Base-by-base conservation (phyloP, 371 early-diverging fungal species). In the Nosema granulosis region DNA sequence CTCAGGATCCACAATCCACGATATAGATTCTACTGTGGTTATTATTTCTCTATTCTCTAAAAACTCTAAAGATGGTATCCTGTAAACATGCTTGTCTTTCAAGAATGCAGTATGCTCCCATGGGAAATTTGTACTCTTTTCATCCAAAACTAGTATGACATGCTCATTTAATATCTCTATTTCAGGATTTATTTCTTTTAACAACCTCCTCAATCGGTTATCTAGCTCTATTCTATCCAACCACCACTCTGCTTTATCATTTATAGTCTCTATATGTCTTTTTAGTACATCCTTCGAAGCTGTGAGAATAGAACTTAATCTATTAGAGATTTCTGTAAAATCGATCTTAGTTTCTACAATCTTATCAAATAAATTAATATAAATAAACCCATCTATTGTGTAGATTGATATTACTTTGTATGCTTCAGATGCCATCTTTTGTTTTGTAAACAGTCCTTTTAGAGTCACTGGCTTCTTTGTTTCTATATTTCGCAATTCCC, bases 1-100 rank as follows among this genome's bases (percentile, higher is more conserved):
- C 56, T 79, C 81, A 35, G 81, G 81, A 79, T 82, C 79, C 18
- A 84, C 52, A 20, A 84, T 22, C 67, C 82, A 84, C 56, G 80
- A 83, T 20, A 73, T 51, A 18, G 63, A 50, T 3, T n/a, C 34
- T 57, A 18, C 38, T 28, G 18, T 18, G 6, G 29, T 1, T 1
- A 18, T 22, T 4, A 31, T 4, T 2, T 26, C 16, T 0, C n/a
- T 11, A 0, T 68, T 20, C n/a, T 59, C 35, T 26, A 76, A 51
- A 54, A 63, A 76, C 50, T 80, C 74, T 28, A 74, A 32, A 51
- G 63, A 74, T 3, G 56, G 58, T 6, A 75, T 66, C 70, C 78
- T 63, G 29, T 68, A 80, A 51, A 70, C 71, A 37, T 9, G 16
- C 0, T 37, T 43, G 9, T 38, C 43, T 9, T 57, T 31, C 20